Percentiles rank a stretch among this genome's conserved stretches.
phyloP scores from a whole-genome alignment of 495 filamentous ascomycete species.

The Daldinia decipiens region DNA sequence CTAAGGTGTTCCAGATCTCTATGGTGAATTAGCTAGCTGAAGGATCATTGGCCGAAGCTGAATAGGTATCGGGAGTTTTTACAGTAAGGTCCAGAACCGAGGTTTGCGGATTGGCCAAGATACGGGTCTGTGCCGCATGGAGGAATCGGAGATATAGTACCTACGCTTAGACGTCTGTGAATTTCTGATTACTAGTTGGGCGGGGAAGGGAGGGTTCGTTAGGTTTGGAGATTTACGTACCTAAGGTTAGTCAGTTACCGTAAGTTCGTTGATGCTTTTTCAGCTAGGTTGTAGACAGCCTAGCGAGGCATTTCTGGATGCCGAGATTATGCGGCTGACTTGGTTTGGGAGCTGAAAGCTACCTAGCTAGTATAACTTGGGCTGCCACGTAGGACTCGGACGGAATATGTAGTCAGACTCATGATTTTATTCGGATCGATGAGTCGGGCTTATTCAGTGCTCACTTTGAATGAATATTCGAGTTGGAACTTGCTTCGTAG shows the following conservation, averaged over 20 bases:
- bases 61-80: background rate
- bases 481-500: background rate
- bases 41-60: background rate
- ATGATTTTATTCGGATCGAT: background rate
- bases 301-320: constrained; percentile 14
- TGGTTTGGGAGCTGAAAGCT: background rate
- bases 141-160: background rate
- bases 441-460: background rate
- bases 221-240: background rate
- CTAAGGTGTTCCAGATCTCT: background rate
- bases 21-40: background rate
- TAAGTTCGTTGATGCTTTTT: background rate
- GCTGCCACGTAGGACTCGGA: background rate
- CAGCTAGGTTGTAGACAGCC: constrained; percentile 11
- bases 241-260: too few species aligned
- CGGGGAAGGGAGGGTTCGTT: background rate
- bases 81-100: background rate
- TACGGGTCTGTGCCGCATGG: constrained; percentile 26
- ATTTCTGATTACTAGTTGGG: background rate
- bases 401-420: background rate
- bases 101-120: constrained; percentile 16
- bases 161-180: background rate
- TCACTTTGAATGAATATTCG: background rate
- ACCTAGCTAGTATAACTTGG: background rate
- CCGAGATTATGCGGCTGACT: constrained; percentile 18